Evolutionary conservation across 2,329 filamentous ascomycete genomes (phyloP), one percentile per base, ranked within the genome.

Genomic region (Stylonectria norvegica): DNA sequence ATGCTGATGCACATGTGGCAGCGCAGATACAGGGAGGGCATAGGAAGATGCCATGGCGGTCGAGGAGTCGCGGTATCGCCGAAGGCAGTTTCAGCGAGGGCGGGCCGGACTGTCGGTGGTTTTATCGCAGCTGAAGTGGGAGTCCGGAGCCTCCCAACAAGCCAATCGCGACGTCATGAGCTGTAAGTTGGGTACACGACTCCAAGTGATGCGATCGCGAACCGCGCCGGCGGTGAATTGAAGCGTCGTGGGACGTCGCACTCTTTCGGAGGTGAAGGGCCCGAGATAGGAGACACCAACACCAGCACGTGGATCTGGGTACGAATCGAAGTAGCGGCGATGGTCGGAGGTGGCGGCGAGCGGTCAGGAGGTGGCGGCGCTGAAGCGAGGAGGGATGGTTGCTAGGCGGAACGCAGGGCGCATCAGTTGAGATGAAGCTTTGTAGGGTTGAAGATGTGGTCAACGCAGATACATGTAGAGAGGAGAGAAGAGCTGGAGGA

Each of bases 41-140:
- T 76, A 79, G 16, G 76, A 71, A 25, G 75, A 72, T 44, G 72
- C 68, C 71, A 76, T 76, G 41, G 42, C 22, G 34, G 17, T 29
- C 12, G 22, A 29, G 22, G 34, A 28, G 34, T 28, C 34, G 25
- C 38, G 36, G 29, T 34, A 5, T 32, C 15, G 16, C 25, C 20
- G 20, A 34, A 27, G 30, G 12, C 37, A 34, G 42, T 20, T 43
- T 41, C 23, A 17, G 36, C 39, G 32, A 32, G 20, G 23, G 38
- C 45, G 35, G 48, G 43, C 44, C 34, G 40, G 42, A 41, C 38
- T 56, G 47, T 49, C 43, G 47, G 43, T 43, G 50, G 45, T 32
- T 38, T n/a, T 28, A 41, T 50, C 45, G 44, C 44, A 38, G 36
- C 34, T 34, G 37, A 25, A 52, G 43, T 37, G 42, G 44, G 52